Percentiles rank a stretch among this genome's conserved stretches.
Evolutionary conservation across 768 basidiomycete genomes (phyloP).

Genomic region (Macrolepiota fuliginosa): DNA sequence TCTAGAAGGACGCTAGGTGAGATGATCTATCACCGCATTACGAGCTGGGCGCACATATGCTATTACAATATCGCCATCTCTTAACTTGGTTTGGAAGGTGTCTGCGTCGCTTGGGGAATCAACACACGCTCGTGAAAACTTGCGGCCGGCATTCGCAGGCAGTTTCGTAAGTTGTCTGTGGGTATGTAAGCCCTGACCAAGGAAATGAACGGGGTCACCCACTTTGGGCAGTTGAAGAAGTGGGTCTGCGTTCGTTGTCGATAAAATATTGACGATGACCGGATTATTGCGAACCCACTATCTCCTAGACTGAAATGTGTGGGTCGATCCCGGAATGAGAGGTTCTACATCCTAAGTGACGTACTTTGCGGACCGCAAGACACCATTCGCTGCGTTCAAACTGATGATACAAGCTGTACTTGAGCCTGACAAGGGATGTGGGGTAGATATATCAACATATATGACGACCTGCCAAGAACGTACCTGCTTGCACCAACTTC

Average conservation of each 20-base stretch:
- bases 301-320: conserved; percentile 60
- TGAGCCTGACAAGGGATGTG: conserved; percentile 51
- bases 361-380: conserved; percentile 78
- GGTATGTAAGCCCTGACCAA: conserved; percentile 2
- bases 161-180: conserved; percentile 54
- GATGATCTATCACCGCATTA: neutral
- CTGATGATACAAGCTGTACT: conserved; percentile 81
- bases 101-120: conserved; percentile 50
- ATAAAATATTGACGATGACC: conserved; percentile 63
- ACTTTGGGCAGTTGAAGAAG: conserved; percentile 59
- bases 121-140: conserved; percentile 49
- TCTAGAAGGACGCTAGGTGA: conserved; percentile 27
- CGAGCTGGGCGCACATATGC: conserved; percentile 35
- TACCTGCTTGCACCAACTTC: conserved; percentile 63
- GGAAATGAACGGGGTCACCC: conserved; percentile 12
- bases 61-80: conserved; percentile 52
- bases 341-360: conserved; percentile 21
- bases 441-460: neutral
- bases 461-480: conserved; percentile 27
- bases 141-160: conserved; percentile 39
- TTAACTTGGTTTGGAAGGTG: conserved; percentile 38
- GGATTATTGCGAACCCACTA: conserved; percentile 72
- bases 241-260: conserved; percentile 48
- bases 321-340: conserved; percentile 6
- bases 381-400: conserved; percentile 70